phyloP scores from a whole-genome alignment of 805 yeast species.

The Scheffersomyces lignosus region DNA sequence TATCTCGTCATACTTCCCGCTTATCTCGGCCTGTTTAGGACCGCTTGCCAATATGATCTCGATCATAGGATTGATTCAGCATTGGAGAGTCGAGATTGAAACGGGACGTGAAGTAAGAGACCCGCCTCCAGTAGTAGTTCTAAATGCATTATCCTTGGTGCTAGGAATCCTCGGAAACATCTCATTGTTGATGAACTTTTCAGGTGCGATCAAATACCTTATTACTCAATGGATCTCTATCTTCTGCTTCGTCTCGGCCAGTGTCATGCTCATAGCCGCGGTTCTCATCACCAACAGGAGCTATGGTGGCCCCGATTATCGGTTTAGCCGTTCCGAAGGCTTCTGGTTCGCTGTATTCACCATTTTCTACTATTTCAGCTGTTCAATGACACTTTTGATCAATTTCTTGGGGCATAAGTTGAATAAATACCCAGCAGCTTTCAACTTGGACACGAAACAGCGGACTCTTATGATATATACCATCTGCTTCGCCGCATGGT shows the following conservation, averaged over 20 bases:
- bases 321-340: constrained; percentile 52
- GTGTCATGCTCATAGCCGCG: constrained; percentile 50
- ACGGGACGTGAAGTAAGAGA: constrained; percentile 23
- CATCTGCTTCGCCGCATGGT: constrained; percentile 64
- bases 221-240: constrained; percentile 64
- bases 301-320: constrained; percentile 13
- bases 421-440: constrained; percentile 65
- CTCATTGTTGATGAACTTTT: constrained; percentile 69
- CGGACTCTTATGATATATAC: constrained; percentile 74
- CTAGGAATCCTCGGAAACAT: constrained; percentile 69
- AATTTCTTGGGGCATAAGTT: constrained; percentile 63
- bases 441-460: constrained; percentile 66
- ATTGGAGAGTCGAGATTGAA: constrained; percentile 52
- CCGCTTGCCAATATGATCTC: constrained; percentile 78
- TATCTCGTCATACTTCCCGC: constrained; percentile 69
- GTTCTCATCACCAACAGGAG: constrained; percentile 38
- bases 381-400: constrained; percentile 50
- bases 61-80: constrained; percentile 65
- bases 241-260: constrained; percentile 63
- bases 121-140: constrained; percentile 47
- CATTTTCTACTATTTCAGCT: constrained; percentile 56
- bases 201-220: constrained; percentile 56
- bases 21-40: constrained; percentile 74
- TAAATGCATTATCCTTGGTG: constrained; percentile 64
- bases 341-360: constrained; percentile 80